Percentiles rank a stretch among this genome's conserved stretches.
Evolutionary conservation across 2,329 filamentous ascomycete species (phyloP).

Genomic region (Aspergillus pseudotamarii): DNA sequence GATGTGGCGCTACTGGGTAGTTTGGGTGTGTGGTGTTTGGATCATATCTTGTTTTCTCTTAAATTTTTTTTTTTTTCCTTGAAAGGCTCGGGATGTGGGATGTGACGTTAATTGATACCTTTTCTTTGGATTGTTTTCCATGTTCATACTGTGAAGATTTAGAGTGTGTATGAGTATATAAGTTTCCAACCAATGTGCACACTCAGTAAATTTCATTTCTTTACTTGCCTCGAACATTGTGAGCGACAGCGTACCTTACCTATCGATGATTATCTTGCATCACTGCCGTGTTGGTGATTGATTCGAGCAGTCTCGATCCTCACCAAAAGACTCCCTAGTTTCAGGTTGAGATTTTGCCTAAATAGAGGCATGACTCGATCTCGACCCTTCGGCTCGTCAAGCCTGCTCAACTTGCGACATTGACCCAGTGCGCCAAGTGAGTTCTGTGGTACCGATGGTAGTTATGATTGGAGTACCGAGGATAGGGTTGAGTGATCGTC

Average conservation of each 20-base stretch:
- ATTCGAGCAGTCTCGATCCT: background rate
- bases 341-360: background rate
- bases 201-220: background rate
- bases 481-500: background rate
- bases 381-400: background rate
- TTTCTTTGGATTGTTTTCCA: background rate
- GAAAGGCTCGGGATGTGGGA: background rate
- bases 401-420: constrained; percentile 1
- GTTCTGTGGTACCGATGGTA: background rate
- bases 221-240: background rate
- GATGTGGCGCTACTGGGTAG: constrained; percentile 11
- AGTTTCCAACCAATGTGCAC: background rate
- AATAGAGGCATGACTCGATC: background rate
- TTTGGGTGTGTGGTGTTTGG: constrained; percentile 1
- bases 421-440: background rate
- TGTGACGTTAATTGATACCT: constrained; percentile 8
- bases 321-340: background rate
- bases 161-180: background rate
- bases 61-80: background rate
- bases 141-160: background rate
- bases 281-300: background rate
- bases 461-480: background rate
- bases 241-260: no score
- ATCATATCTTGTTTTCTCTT: background rate
- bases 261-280: background rate